Evolutionary conservation across 2,329 filamentous ascomycete species (phyloP).

Genomic region (Curvularia lunata): DNA sequence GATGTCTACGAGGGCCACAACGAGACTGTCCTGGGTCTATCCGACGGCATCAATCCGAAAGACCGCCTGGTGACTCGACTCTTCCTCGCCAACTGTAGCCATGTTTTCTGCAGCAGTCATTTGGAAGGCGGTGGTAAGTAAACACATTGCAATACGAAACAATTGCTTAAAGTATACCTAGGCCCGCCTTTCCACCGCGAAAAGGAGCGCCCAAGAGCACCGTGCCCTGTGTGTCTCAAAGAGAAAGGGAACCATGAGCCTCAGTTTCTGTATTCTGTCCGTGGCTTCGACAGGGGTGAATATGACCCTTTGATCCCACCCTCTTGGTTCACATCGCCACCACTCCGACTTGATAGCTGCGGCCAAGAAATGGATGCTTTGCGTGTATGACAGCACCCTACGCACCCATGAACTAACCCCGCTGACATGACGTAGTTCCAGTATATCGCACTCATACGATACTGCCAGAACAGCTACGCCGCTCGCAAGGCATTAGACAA

Average conservation of each 20-base stretch:
- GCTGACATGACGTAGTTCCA: slow-evolving; percentile 53
- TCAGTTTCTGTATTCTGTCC: slow-evolving; percentile 54
- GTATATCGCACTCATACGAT: slow-evolving; percentile 46
- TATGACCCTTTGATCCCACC: slow-evolving; percentile 54
- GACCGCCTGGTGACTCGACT: slow-evolving; percentile 53
- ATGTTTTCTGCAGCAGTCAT: slow-evolving; percentile 58
- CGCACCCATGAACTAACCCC: background rate
- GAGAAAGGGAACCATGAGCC: slow-evolving; percentile 44
- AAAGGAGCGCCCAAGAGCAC: slow-evolving; percentile 49
- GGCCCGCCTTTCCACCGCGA: slow-evolving; percentile 55
- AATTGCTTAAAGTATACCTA: slow-evolving; percentile 27
- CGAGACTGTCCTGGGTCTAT: slow-evolving; percentile 48
- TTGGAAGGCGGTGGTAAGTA: slow-evolving; percentile 56
- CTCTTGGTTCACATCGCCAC: slow-evolving; percentile 54
- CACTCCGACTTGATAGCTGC: slow-evolving; percentile 48
- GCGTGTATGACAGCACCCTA: slow-evolving; percentile 39
- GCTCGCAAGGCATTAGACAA: slow-evolving; percentile 33
- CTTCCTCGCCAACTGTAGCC: slow-evolving; percentile 57
- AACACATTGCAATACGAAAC: background rate
- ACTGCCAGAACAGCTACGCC: slow-evolving; percentile 31
- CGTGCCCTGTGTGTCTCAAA: slow-evolving; percentile 54
- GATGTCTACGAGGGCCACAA: slow-evolving; percentile 53
- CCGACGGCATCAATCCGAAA: slow-evolving; percentile 44
- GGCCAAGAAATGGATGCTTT: slow-evolving; percentile 52
- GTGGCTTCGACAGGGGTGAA: slow-evolving; percentile 51